phyloP scores from a whole-genome alignment of 2,329 filamentous ascomycete species.

The Leptographium wingfieldii region DNA sequence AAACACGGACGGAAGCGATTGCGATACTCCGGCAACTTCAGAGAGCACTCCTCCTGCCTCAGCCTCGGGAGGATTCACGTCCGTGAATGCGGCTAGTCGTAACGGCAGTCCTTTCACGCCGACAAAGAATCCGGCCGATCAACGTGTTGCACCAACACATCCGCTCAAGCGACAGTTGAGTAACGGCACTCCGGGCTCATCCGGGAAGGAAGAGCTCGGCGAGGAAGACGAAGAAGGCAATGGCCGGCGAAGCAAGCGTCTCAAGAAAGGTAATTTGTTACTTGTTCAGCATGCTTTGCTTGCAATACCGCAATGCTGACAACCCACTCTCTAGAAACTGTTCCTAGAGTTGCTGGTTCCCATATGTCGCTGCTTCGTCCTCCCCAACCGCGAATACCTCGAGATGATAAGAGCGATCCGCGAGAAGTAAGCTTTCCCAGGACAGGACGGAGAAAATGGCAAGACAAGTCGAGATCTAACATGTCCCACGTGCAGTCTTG shows the following conservation, averaged over 20 bases:
- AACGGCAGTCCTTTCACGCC: constrained; percentile 50
- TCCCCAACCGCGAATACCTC: constrained; percentile 53
- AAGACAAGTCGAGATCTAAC: not conserved
- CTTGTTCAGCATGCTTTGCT: constrained; percentile 4
- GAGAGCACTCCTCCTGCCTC: constrained; percentile 36
- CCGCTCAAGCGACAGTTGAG: constrained; percentile 69
- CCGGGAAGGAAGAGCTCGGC: constrained; percentile 32
- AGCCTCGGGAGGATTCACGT: constrained; percentile 51
- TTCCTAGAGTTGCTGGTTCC: constrained; percentile 84
- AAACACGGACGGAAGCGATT: constrained; percentile 27
- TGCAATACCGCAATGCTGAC: not conserved
- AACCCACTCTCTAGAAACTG: constrained; percentile 31
- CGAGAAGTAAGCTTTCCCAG: constrained; percentile 25
- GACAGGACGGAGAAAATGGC: not conserved
- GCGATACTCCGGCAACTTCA: constrained; percentile 29
- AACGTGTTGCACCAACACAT: constrained; percentile 43
- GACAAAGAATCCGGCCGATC: constrained; percentile 52
- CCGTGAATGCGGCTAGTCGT: constrained; percentile 55
- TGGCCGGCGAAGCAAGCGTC: constrained; percentile 78
- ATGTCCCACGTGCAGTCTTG: constrained; percentile 48
- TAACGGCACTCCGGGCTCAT: constrained; percentile 36
- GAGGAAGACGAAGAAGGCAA: constrained; percentile 51
- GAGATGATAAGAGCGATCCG: constrained; percentile 34
- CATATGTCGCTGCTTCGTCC: constrained; percentile 93
- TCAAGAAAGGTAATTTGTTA: constrained; percentile 60